These are phyloP conservation scores for Ambrosia hybrid DNA, from an alignment of 140 eudicot genomes.

Conservation along the genomic window DNA sequence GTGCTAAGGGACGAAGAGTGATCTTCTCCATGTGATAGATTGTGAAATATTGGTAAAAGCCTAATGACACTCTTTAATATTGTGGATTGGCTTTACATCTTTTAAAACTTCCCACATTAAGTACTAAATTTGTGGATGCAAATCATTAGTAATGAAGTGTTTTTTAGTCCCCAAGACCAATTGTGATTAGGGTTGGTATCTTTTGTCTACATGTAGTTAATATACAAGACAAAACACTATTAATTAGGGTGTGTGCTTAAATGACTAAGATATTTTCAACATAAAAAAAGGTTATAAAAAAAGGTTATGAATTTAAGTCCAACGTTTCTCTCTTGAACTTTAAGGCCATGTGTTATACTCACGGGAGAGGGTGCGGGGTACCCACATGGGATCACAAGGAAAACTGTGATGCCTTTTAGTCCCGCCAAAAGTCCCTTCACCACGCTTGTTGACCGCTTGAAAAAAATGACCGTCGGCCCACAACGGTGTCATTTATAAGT, in stretches of 20 bases:
- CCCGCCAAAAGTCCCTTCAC: no score
- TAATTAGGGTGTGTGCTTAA: background rate
- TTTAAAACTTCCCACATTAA: slow-evolving; percentile 10
- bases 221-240: slow-evolving; percentile 23
- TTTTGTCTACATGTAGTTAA: slow-evolving; percentile 23
- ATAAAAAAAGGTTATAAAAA: no score
- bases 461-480: no score
- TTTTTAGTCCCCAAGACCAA: slow-evolving; percentile 17
- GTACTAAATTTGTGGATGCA: slow-evolving; percentile 21
- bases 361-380: no score
- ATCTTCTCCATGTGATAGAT: slow-evolving; percentile 34
- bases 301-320: background rate
- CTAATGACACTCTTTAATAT: slow-evolving; percentile 33
- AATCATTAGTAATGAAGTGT: slow-evolving; percentile 21
- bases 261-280: background rate
- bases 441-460: no score
- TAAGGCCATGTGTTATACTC: no score
- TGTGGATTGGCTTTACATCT: slow-evolving; percentile 29
- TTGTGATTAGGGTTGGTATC: slow-evolving; percentile 27
- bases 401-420: no score
- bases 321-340: no score
- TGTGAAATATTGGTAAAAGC: slow-evolving; percentile 25
- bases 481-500: no score
- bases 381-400: no score
- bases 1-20: slow-evolving; percentile 38